Evolutionary conservation across 1,284 basidiomycete genomes (phyloP).

Genomic region (Austroboletus novae-zelandiae): DNA sequence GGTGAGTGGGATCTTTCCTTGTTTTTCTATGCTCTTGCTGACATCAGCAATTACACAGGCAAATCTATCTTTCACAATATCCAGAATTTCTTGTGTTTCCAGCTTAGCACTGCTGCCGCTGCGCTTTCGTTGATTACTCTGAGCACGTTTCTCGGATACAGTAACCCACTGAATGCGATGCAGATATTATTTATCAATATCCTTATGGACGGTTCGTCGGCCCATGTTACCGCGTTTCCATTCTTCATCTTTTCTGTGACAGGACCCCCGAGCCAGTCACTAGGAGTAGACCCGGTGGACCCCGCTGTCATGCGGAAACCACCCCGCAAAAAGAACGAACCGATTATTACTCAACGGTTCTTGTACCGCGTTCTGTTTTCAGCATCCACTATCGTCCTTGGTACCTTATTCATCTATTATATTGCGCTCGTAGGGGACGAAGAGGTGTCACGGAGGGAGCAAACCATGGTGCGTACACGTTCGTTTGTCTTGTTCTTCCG

Average conservation of each 20-base stretch:
- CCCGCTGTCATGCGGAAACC: slow-evolving; percentile 86
- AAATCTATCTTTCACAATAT: slow-evolving; percentile 99
- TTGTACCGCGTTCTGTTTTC: slow-evolving; percentile 85
- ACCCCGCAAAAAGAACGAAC: slow-evolving; percentile 85
- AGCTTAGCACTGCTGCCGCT: slow-evolving; percentile 94
- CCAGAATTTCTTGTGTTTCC: slow-evolving; percentile 96
- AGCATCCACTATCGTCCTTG: slow-evolving; percentile 85
- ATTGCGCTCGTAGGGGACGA: slow-evolving; percentile 77
- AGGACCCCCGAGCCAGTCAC: slow-evolving; percentile 94
- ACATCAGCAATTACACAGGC: slow-evolving; percentile 40
- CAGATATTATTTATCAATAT: slow-evolving; percentile 99
- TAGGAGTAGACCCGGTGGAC: slow-evolving; percentile 96
- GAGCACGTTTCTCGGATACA: slow-evolving; percentile 85
- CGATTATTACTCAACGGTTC: slow-evolving; percentile 77
- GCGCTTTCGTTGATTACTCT: slow-evolving; percentile 94
- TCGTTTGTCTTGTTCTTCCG: too few species aligned
- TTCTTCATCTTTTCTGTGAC: slow-evolving; percentile 4
- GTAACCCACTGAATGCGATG: slow-evolving; percentile 96
- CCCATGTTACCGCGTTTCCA: background rate
- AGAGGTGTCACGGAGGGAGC: slow-evolving; percentile 79
- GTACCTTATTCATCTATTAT: slow-evolving; percentile 87
- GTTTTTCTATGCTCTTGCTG: background rate
- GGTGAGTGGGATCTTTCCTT: slow-evolving; percentile 41
- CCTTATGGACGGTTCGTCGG: slow-evolving; percentile 85
- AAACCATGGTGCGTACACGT: slow-evolving; percentile 78